Evolutionary conservation across 179 eudicot species (phyloP).

Genomic region (Patellifolia procumbens): DNA sequence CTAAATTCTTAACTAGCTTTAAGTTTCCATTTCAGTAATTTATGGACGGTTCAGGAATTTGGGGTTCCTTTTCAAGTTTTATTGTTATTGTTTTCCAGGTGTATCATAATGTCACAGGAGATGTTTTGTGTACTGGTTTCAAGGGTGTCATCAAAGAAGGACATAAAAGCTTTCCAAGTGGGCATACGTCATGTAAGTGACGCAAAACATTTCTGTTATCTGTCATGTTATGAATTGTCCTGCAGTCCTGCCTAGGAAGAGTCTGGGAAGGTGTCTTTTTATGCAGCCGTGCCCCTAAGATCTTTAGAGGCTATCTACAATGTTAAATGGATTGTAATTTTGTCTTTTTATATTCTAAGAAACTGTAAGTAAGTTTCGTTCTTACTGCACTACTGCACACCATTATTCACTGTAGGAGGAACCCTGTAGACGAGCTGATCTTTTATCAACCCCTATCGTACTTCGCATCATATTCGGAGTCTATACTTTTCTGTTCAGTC

Average conservation of each 20-base stretch:
- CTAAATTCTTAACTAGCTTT: constrained; percentile 11
- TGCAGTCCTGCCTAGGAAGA: background rate
- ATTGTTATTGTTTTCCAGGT: constrained; percentile 34
- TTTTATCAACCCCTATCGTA: background rate
- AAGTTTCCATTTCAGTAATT: background rate
- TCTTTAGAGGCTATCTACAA: background rate
- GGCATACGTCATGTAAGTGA: constrained; percentile 84
- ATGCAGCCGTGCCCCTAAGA: background rate
- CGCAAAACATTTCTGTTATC: constrained; percentile 1
- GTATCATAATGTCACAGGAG: constrained; percentile 43
- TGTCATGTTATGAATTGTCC: constrained; percentile 6
- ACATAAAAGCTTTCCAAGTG: constrained; percentile 92
- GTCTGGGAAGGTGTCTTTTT: background rate
- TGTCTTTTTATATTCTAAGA: background rate
- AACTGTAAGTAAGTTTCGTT: constrained; percentile 9
- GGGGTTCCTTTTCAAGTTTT: background rate
- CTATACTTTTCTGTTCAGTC: background rate
- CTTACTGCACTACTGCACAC: background rate
- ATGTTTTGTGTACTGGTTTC: constrained; percentile 74
- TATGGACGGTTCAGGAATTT: constrained; percentile 7
- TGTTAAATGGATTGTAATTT: background rate
- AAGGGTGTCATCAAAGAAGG: constrained; percentile 77
- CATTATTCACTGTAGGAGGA: background rate
- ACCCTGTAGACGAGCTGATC: background rate
- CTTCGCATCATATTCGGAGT: background rate